Evolutionary conservation across 2,329 filamentous ascomycete species (phyloP), one percentile per base, ranked within the genome.

Genomic region (Diaporthe nobilis): DNA sequence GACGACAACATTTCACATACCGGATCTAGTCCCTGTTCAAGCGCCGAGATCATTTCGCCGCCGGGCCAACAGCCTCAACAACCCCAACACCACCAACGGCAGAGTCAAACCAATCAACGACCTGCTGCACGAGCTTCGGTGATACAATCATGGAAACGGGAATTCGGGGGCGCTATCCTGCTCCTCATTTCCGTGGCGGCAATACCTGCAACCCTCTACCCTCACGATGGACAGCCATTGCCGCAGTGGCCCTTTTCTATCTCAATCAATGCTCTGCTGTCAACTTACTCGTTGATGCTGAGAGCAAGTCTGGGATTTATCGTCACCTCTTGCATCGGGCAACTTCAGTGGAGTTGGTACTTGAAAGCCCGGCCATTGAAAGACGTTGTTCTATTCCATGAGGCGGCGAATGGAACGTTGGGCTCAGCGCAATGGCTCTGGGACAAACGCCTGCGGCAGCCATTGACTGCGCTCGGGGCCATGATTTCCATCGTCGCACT

Each of bases 311-410:
- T 75, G 3, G 53, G 13, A 4, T 22, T 67, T 8, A 34, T 73
- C 25, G 44, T 70, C 60, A 53, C 39, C 3, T 75, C 70, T 0
- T 75, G 70, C 31, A 67, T 75, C 42, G 34, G 68, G 4, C 70
- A 75, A 28, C 70, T 67, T 4, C 74, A 75, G 17, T 73, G 70
- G 74, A 73, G 20, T 2, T 75, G 74, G 74, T 75, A 44, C 22
- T 15, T 53, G 8, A 28, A 67, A 4, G n/a, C 57, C 31, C 68
- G 37, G 7, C 51, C 74, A 12, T 58, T 73, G 28, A 34, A 25
- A 34, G 74, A 75, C 17, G 10, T 73, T 5, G 37, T 67, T 42
- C 20, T n/a, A 0, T 70, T 67, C 37, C 47, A 65, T 1, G 57
- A 72, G 7, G 67, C 68, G 37, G 67, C 57, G 2, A 15, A 15